A percentile compares a stretch with the other conserved stretches of the same genome.
phyloP scores from a whole-genome alignment of 2,329 filamentous ascomycete species.

The Trichoderma afroharzianum region DNA sequence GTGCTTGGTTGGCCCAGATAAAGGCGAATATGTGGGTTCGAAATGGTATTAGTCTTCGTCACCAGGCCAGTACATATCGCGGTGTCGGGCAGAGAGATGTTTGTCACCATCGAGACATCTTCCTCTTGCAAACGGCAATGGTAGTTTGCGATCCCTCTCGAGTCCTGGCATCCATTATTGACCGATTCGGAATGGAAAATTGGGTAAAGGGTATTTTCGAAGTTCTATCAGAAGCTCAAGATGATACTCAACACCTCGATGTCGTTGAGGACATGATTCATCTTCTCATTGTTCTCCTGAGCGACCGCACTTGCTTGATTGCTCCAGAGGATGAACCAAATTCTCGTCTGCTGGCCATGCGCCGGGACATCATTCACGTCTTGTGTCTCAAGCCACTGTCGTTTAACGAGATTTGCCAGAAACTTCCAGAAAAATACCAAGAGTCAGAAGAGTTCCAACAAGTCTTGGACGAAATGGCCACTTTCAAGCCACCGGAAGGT shows the following conservation, averaged over 20 bases:
- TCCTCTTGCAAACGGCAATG: conserved; percentile 85
- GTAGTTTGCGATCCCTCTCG: conserved; percentile 79
- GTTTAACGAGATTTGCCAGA: conserved; percentile 84
- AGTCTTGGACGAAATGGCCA: conserved; percentile 82
- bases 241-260: conserved; percentile 84
- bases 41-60: conserved; percentile 91
- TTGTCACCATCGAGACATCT: conserved; percentile 90
- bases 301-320: conserved; percentile 78
- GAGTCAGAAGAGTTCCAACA: conserved; percentile 85
- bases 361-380: conserved; percentile 87
- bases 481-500: conserved; percentile 85
- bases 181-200: conserved; percentile 81
- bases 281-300: conserved; percentile 83
- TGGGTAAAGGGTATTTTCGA: conserved; percentile 86
- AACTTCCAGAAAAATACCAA: conserved; percentile 82
- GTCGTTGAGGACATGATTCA: conserved; percentile 96
- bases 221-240: conserved; percentile 67
- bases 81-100: conserved; percentile 87
- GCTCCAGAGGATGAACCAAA: conserved; percentile 62
- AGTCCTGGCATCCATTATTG: conserved; percentile 83
- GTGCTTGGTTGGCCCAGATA: conserved; percentile 96
- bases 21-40: conserved; percentile 98
- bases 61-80: conserved; percentile 91
- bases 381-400: conserved; percentile 95
- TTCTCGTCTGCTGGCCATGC: conserved; percentile 67